Conservation (phyloP, 306 rosid species). For the Sphenostylis stenocarpa region DNA sequence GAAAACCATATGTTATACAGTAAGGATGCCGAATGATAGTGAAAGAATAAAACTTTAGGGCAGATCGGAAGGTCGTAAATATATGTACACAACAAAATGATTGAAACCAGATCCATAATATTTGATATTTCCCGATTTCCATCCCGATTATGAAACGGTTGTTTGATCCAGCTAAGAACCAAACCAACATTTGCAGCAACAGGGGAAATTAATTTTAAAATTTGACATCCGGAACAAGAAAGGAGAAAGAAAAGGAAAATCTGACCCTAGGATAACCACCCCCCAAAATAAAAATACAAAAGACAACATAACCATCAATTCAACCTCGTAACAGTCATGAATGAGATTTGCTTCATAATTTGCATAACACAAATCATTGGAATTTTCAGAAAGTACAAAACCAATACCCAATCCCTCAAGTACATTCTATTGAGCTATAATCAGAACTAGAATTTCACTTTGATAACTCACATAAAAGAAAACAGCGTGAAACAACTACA, state of each 20-base stretch:
- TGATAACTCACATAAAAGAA: background rate
- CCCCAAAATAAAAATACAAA: background rate
- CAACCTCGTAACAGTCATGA: background rate
- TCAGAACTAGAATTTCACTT: background rate
- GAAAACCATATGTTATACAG: background rate
- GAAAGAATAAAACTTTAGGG: constrained; percentile 13
- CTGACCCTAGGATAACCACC: background rate
- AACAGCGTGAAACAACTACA: background rate
- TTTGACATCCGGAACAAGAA: background rate
- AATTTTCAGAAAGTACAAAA: background rate
- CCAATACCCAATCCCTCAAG: background rate
- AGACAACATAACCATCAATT: background rate
- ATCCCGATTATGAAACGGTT: background rate
- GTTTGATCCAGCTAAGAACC: no score
- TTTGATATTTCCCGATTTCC: background rate
- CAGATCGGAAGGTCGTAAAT: background rate
- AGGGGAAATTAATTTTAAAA: background rate
- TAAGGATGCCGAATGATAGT: constrained; percentile 16
- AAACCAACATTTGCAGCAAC: no score
- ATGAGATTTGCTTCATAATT: background rate
- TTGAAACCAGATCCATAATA: constrained; percentile 19
- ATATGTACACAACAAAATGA: background rate
- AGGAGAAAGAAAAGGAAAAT: background rate
- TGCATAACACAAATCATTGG: background rate
- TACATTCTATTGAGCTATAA: background rate